A percentile compares a stretch with the other conserved stretches of the same genome.
phyloP scores from a whole-genome alignment of 1,284 basidiomycete genomes.

The Exsudoporus floridanus region DNA sequence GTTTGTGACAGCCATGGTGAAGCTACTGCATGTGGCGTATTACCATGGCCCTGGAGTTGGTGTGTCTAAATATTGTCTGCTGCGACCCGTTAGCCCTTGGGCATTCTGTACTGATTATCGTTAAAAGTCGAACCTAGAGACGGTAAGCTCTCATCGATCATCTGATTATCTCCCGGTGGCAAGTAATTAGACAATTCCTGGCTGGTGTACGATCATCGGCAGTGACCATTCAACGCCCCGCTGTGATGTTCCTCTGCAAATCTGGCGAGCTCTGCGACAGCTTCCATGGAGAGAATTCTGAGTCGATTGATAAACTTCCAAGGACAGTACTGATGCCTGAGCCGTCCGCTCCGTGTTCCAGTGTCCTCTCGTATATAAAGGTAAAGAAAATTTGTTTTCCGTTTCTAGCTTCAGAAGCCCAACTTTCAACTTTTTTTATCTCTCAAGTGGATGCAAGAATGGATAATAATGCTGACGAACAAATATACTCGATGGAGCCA shows the following conservation, averaged over 20 bases:
- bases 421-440: background rate
- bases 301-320: background rate
- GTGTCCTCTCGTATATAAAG: constrained; percentile 1
- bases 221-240: too few relatives aligned
- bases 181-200: background rate
- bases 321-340: background rate
- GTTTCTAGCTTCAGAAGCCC: background rate
- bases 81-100: too few relatives aligned
- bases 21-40: background rate
- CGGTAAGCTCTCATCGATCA: background rate
- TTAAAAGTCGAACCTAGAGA: background rate
- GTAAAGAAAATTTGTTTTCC: background rate
- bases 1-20: background rate
- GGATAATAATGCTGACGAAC: background rate
- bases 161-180: background rate
- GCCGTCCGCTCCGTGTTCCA: constrained; percentile 1
- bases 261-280: constrained; percentile 6
- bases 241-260: background rate
- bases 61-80: background rate
- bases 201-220: background rate
- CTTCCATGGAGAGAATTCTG: background rate
- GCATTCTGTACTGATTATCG: background rate
- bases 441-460: background rate
- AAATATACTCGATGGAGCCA: background rate
- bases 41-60: background rate